phyloP scores from a whole-genome alignment of 805 yeast genomes.

The Suhomyces sp. region DNA sequence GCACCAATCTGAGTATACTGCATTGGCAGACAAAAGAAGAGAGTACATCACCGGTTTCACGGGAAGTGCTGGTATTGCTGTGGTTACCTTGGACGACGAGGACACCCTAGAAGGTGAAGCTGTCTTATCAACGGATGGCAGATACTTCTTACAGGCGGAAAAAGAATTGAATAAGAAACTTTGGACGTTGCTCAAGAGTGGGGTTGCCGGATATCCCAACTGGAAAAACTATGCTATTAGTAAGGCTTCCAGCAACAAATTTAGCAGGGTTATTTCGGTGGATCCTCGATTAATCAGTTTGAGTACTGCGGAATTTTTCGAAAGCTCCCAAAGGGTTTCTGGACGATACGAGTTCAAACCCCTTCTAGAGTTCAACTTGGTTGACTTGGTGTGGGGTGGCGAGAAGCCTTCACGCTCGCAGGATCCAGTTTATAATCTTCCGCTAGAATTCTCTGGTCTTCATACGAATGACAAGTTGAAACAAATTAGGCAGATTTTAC shows the following conservation, averaged over 20 bases:
- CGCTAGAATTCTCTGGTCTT: slow-evolving; percentile 34
- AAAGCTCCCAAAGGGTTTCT: slow-evolving; percentile 19
- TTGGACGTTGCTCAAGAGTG: slow-evolving; percentile 82
- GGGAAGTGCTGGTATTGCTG: slow-evolving; percentile 91
- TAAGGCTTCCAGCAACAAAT: slow-evolving; percentile 50
- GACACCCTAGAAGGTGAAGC: slow-evolving; percentile 59
- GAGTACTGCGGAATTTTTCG: slow-evolving; percentile 42
- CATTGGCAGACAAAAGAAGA: slow-evolving; percentile 77
- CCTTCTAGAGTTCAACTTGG: slow-evolving; percentile 26
- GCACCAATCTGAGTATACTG: slow-evolving; percentile 89
- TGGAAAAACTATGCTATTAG: slow-evolving; percentile 77
- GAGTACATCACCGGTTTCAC: slow-evolving; percentile 83
- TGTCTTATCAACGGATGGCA: slow-evolving; percentile 86
- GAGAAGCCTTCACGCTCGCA: slow-evolving; percentile 33
- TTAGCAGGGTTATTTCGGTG: slow-evolving; percentile 62
- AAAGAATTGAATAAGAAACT: slow-evolving; percentile 67
- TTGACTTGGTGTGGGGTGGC: slow-evolving; percentile 38
- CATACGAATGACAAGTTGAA: slow-evolving; percentile 27
- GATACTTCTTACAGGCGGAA: slow-evolving; percentile 89
- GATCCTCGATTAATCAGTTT: slow-evolving; percentile 75
- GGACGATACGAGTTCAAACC: slow-evolving; percentile 31
- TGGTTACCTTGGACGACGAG: slow-evolving; percentile 56
- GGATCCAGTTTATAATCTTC: slow-evolving; percentile 31
- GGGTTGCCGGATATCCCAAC: slow-evolving; percentile 61
- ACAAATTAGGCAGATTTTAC: slow-evolving; percentile 31